phyloP scores from a whole-genome alignment of 2,329 filamentous ascomycete species.

The Orbilia javanica region DNA sequence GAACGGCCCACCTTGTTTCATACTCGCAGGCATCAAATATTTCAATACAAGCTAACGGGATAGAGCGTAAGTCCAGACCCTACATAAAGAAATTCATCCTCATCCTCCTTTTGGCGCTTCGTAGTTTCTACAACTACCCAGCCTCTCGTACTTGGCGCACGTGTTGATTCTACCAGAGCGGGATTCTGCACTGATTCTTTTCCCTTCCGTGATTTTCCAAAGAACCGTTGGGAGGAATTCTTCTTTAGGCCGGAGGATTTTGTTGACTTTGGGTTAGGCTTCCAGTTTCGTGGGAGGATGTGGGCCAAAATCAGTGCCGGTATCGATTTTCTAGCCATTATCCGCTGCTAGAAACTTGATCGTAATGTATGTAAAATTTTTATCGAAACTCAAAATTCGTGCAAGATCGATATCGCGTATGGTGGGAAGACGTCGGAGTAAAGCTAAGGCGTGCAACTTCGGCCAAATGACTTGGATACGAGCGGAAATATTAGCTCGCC shows the following conservation, averaged over 20 bases:
- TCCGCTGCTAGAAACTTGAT: background rate
- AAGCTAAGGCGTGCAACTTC: too few relatives aligned
- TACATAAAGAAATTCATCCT: conserved; percentile 13
- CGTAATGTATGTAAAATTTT: too few relatives aligned
- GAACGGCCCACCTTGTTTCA: background rate
- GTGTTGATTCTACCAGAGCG: background rate
- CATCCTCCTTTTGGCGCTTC: background rate
- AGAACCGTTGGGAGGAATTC: too few relatives aligned
- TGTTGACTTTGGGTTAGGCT: background rate
- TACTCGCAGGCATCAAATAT: background rate
- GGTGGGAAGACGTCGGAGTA: too few relatives aligned
- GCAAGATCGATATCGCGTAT: too few relatives aligned
- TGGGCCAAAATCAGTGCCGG: background rate
- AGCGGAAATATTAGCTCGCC: too few relatives aligned
- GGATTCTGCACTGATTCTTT: background rate
- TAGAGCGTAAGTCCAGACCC: conserved; percentile 13
- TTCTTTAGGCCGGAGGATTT: background rate
- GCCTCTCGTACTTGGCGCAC: background rate
- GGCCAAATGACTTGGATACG: too few relatives aligned
- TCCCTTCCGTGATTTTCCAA: background rate
- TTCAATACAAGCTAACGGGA: background rate
- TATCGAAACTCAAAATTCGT: too few relatives aligned
- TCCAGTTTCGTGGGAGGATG: background rate
- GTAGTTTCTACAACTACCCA: background rate
- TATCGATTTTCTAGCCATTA: background rate